Evolutionary conservation across 306 rosid species (phyloP), one percentile per base, ranked within the genome.

Genomic region (Sesbania bispinosa): DNA sequence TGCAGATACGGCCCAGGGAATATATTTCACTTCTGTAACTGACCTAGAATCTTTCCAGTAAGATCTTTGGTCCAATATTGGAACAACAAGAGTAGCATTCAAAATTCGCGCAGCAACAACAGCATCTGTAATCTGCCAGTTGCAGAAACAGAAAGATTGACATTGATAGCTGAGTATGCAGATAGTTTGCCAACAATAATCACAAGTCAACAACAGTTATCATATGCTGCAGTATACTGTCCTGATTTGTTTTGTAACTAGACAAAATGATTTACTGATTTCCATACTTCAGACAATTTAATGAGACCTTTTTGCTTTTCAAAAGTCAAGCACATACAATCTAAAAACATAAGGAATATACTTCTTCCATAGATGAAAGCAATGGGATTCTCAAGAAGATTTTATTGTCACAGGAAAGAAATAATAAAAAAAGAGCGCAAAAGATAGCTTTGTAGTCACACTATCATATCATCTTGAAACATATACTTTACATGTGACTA

Each of bases 31-130:
- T 14, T 54, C 57, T 47, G 51, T 71, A 64, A 79, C 85, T 73
- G 51, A 94, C 99, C 99, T 94, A 20, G 93, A 78, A 85, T 95
- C 99, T 83, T 88, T 95, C 97, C 99, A 95, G 76, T 85, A 94
- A 77, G 99, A 94, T 54, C 91, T 89, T 76, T 89, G 89, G 74
- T 95, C 97, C 84, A 95, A 80, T 84, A 86, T 94, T 8, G 99
- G 99, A 77, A 91, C 82, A 80, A 95, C 93, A 69, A 95, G 96
- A 10, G 96, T 95, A 35, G 99, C 90, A 89, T 95, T 95, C 82
- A 95, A 77, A 77, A 95, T 91, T 26, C 96, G 93, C 2, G 99
- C 99, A 53, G 89, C 97, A 82, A 89, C 97, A 70, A 95, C 97
- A 21, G 97, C 92, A 81, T 95, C 99, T 76, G 96, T 91, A 53